Evolutionary conservation across 495 filamentous ascomycete genomes (phyloP), one percentile per base, ranked within the genome.

Genomic region (Penicillium lividum): DNA sequence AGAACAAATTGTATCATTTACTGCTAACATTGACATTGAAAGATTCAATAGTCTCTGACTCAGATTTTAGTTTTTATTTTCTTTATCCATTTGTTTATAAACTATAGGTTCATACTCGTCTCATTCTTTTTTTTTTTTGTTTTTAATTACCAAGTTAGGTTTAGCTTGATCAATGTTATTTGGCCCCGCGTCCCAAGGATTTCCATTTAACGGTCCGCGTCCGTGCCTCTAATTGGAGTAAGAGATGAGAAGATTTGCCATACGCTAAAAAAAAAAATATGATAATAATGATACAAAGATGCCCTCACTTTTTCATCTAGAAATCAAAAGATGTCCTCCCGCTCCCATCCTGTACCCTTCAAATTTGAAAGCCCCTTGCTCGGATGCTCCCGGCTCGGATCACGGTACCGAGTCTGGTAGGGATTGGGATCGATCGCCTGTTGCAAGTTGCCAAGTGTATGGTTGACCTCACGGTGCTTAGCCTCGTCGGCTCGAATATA

Each of bases 381-480:
- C 5, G 89, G 89, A 72, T 88, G 86, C 10, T 86, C 85, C 65
- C 82, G 82, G 9, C 56, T 73, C 7, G 72, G 67, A 61, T 89
- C 81, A 64, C 86, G 86, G 73, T 92, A 96, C 62, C 83, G 78
- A 60, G 85, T 86, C 30, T 89, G 84, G 63, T 92, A 98, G 9
- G 94, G 94, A 71, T 98, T 98, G 15, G 92, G 92, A 69, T 98
- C 94, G 8, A 84, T 75, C 22, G 81, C 84, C 71, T 93, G 90
- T 54, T 92, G 77, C 36, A 98, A 72, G 65, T 97, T 97, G 38
- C 87, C 85, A 48, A 98, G 73, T 0, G 94, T 98, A 67, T 98
- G 94, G 72, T 98, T 98, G 56, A 98, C 95, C 72, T 97, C 95
- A 16, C 94, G 80, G 69, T 98, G 94, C 72, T 93, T 94, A n/a